Evolutionary conservation across 2,329 filamentous ascomycete species (phyloP).

Genomic region (Monilinia aucupariae): DNA sequence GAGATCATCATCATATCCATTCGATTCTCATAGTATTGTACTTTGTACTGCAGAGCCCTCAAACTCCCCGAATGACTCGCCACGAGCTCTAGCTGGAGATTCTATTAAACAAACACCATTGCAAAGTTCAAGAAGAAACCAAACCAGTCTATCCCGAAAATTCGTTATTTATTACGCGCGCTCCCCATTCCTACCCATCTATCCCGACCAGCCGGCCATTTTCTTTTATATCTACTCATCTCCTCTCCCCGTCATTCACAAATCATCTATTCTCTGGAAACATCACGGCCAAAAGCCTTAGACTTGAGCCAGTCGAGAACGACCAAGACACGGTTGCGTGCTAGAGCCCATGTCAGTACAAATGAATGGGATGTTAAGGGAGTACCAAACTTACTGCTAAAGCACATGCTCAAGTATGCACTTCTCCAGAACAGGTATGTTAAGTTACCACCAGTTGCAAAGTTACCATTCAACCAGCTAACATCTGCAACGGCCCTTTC

Average conservation of each 20-base stretch:
- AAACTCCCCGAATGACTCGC: conserved; percentile 9
- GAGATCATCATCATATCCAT: background rate
- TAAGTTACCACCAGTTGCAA: conserved; percentile 85
- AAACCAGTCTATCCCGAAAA: conserved; percentile 13
- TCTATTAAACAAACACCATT: conserved; percentile 23
- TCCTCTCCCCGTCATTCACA: background rate
- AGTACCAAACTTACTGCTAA: conserved; percentile 73
- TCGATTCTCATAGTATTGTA: background rate
- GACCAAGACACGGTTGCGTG: conserved; percentile 90
- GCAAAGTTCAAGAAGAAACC: conserved; percentile 1
- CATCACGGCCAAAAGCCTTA: conserved; percentile 92
- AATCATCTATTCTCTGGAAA: conserved; percentile 66
- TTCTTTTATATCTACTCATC: background rate
- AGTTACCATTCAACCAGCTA: conserved; percentile 93
- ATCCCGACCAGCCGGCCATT: conserved; percentile 6
- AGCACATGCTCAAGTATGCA: conserved; percentile 99
- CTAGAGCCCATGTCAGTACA: conserved; percentile 42
- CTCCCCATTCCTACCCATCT: conserved; percentile 15
- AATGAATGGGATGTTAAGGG: background rate
- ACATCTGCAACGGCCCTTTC: conserved; percentile 98
- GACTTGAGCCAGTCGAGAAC: conserved; percentile 95
- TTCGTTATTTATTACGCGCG: conserved; percentile 15
- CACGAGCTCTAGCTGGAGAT: conserved; percentile 12
- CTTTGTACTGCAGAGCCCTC: background rate
- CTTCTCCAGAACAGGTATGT: conserved; percentile 99